These are phyloP conservation scores for Lentinula boryana DNA, from an alignment of 768 basidiomycete genomes.

Conservation along the genomic window DNA sequence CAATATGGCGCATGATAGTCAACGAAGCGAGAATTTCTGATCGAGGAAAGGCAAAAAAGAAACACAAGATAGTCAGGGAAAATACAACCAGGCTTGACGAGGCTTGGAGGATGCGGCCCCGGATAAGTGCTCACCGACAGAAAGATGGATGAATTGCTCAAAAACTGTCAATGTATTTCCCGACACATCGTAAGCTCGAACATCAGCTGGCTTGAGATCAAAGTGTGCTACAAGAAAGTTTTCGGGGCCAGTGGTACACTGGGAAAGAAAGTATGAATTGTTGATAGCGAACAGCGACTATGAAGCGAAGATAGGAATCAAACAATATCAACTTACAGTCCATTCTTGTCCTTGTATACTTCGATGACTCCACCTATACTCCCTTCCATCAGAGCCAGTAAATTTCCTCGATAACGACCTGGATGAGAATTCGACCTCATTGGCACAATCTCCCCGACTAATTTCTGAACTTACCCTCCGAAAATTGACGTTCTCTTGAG, in stretches of 20 bases:
- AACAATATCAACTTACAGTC: conserved; percentile 48
- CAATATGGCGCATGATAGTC: conserved; percentile 61
- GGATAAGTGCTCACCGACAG: conserved; percentile 45
- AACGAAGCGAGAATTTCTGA: conserved; percentile 54
- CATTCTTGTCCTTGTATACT: conserved; percentile 60
- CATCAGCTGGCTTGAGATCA: conserved; percentile 48
- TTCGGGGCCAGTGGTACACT: conserved; percentile 52
- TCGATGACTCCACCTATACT: conserved; percentile 64
- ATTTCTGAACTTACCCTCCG: conserved; percentile 44
- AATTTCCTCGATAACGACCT: conserved; percentile 71
- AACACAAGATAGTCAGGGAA: conserved; percentile 9
- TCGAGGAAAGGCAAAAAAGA: conserved; percentile 29
- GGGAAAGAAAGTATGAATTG: neutral
- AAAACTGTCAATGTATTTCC: conserved; percentile 59
- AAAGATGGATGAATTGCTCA: conserved; percentile 46
- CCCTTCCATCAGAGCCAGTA: conserved; percentile 57
- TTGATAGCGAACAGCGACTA: neutral
- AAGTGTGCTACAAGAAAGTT: conserved; percentile 61
- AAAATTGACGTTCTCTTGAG: conserved; percentile 60
- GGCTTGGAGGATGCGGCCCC: neutral
- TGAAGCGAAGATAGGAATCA: conserved; percentile 3
- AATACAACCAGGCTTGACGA: neutral
- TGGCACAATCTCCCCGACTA: neutral
- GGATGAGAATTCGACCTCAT: neutral
- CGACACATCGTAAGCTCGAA: conserved; percentile 52